Conservation (phyloP, 371 early-diverging fungal genomes). For the Syncephalastrum monosporum region DNA sequence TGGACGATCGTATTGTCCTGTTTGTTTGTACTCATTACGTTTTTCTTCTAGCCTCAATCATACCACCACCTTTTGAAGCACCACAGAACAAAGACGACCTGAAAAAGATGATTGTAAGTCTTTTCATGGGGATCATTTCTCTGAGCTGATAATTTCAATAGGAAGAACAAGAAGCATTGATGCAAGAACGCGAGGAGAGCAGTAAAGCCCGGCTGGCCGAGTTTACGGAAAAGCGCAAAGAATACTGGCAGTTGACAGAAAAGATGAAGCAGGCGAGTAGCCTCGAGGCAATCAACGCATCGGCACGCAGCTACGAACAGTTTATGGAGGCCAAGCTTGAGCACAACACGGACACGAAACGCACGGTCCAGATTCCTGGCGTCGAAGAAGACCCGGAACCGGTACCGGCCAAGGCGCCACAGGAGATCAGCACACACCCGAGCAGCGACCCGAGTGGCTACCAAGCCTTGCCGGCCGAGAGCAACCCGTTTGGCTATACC, state of each 20-base stretch:
- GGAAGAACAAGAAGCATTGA: constrained; percentile 30
- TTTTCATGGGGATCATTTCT: constrained; percentile 2
- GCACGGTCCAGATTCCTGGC: constrained; percentile 29
- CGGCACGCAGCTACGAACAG: constrained; percentile 16
- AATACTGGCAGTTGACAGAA: constrained; percentile 39
- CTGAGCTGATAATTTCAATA: constrained; percentile 10
- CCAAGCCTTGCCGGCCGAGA: not conserved
- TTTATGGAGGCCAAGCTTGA: constrained; percentile 26
- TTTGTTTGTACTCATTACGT: not conserved
- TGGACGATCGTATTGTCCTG: not conserved
- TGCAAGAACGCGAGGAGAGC: constrained; percentile 25
- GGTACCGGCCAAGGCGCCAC: not conserved
- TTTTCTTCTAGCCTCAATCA: constrained; percentile 26
- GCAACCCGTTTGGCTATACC: not conserved
- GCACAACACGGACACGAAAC: constrained; percentile 18
- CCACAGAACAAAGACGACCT: constrained; percentile 41
- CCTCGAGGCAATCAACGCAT: constrained; percentile 38
- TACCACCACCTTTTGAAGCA: constrained; percentile 37
- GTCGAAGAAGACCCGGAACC: constrained; percentile 22
- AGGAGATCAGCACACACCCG: not conserved
- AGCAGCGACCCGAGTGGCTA: not conserved
- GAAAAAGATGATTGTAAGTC: constrained; percentile 26
- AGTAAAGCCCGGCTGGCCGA: constrained; percentile 34
- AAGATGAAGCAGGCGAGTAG: constrained; percentile 42
- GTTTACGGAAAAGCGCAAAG: constrained; percentile 37